phyloP scores from a whole-genome alignment of 176 grass and related monocot genomes.

The Tuctoria greenei region DNA sequence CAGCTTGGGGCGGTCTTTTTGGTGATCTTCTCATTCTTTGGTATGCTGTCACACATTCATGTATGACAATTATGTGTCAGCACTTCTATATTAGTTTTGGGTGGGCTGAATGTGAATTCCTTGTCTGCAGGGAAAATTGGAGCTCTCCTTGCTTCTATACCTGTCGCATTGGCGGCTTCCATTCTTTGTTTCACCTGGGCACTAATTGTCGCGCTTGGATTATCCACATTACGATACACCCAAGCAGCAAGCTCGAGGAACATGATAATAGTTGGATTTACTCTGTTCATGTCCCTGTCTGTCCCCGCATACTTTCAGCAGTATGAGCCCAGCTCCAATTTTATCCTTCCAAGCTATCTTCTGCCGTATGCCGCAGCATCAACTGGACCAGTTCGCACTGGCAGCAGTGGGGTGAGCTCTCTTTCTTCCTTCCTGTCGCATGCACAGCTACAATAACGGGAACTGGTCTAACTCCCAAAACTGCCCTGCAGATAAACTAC shows the following conservation, averaged over 20 bases:
- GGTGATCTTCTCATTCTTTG: slow-evolving; percentile 79
- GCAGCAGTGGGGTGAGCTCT: slow-evolving; percentile 56
- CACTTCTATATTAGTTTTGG: neutral
- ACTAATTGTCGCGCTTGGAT: slow-evolving; percentile 73
- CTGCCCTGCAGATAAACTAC: slow-evolving; percentile 67
- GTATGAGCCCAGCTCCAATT: slow-evolving; percentile 66
- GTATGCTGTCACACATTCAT: slow-evolving; percentile 41
- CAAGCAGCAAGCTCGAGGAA: slow-evolving; percentile 96
- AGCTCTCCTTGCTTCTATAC: slow-evolving; percentile 89
- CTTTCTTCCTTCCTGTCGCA: neutral
- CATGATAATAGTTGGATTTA: slow-evolving; percentile 98
- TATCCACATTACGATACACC: slow-evolving; percentile 87
- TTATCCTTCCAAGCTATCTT: slow-evolving; percentile 93
- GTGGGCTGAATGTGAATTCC: slow-evolving; percentile 16
- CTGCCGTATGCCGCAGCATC: slow-evolving; percentile 81
- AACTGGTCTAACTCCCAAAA: neutral
- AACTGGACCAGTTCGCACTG: slow-evolving; percentile 71
- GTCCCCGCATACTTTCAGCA: slow-evolving; percentile 89
- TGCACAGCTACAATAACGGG: neutral
- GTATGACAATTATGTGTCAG: neutral
- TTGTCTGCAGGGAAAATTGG: slow-evolving; percentile 81
- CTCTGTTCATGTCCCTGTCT: slow-evolving; percentile 89
- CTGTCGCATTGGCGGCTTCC: slow-evolving; percentile 74
- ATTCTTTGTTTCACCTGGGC: slow-evolving; percentile 96
- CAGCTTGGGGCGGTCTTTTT: slow-evolving; percentile 73